Percentiles rank a stretch among this genome's conserved stretches.
phyloP scores from a whole-genome alignment of 305 asterid species.

The Lippia alba region DNA sequence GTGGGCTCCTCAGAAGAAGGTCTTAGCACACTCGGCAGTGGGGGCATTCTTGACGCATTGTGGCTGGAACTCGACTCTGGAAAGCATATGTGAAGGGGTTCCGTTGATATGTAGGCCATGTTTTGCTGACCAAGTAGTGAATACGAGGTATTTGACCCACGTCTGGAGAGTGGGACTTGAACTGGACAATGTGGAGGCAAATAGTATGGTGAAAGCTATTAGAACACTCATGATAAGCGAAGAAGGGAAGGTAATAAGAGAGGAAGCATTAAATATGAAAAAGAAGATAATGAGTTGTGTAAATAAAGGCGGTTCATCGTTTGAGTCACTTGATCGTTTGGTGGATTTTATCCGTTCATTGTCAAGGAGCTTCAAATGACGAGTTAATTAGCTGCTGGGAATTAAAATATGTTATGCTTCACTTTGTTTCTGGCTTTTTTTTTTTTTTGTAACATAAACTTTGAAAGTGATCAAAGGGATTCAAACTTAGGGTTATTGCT shows the following conservation, averaged over 20 bases:
- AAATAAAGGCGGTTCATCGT: neutral
- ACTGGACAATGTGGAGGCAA: conserved; percentile 29
- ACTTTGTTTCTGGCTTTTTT: no score
- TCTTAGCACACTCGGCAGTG: conserved; percentile 44
- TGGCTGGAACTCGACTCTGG: conserved; percentile 59
- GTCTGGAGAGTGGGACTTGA: conserved; percentile 48
- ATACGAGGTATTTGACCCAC: conserved; percentile 41
- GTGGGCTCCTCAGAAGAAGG: conserved; percentile 54
- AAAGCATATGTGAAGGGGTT: conserved; percentile 47
- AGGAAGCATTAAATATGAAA: conserved; percentile 34
- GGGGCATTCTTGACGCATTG: conserved; percentile 54
- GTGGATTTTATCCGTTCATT: conserved; percentile 18
- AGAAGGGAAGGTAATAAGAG: conserved; percentile 42
- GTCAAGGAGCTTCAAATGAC: neutral
- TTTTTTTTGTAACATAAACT: no score
- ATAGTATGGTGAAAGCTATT: conserved; percentile 34
- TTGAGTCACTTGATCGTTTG: neutral
- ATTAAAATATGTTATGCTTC: no score
- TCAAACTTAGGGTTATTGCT: no score
- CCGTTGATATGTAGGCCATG: conserved; percentile 52
- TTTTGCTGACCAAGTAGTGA: conserved; percentile 44
- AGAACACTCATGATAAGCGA: conserved; percentile 36
- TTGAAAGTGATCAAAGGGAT: no score
- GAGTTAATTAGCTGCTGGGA: no score
- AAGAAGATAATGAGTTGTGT: neutral